A percentile compares a stretch with the other conserved stretches of the same genome.
These are phyloP conservation scores for Colletotrichum tropicale DNA, from an alignment of 2,329 filamentous ascomycete genomes.

Conservation along the genomic window DNA sequence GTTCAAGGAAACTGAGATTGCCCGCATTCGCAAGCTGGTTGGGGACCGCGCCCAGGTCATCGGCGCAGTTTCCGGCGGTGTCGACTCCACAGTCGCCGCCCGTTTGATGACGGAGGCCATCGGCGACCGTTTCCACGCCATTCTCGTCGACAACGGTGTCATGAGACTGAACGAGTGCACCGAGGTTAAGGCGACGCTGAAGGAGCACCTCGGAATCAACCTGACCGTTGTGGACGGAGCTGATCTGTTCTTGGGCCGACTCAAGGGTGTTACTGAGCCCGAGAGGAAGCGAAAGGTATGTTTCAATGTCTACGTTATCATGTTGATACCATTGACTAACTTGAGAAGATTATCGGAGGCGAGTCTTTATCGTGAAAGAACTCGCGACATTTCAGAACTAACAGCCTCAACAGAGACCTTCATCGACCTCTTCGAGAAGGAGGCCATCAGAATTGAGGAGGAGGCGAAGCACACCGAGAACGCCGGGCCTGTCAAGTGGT, in stretches of 20 bases:
- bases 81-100: constrained; percentile 87
- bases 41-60: constrained; percentile 84
- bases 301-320: constrained; percentile 60
- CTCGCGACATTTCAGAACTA: background rate
- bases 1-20: constrained; percentile 82
- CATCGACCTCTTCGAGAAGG: constrained; percentile 47
- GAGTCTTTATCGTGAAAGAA: background rate
- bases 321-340: background rate
- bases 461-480: constrained; percentile 68
- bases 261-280: constrained; percentile 78
- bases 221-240: constrained; percentile 84
- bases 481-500: constrained; percentile 81
- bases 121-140: constrained; percentile 78
- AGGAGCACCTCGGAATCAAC: constrained; percentile 84
- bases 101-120: constrained; percentile 89
- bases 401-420: constrained; percentile 8
- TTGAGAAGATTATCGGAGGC: background rate
- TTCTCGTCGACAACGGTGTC: constrained; percentile 47
- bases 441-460: constrained; percentile 72
- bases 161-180: constrained; percentile 87
- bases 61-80: constrained; percentile 66
- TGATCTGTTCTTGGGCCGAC: constrained; percentile 75
- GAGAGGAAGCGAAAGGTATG: constrained; percentile 94
- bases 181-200: constrained; percentile 80
- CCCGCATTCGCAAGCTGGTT: constrained; percentile 79